Conservation (phyloP, 1,284 basidiomycete genomes). For the Boletellus dicymbophilus region DNA sequence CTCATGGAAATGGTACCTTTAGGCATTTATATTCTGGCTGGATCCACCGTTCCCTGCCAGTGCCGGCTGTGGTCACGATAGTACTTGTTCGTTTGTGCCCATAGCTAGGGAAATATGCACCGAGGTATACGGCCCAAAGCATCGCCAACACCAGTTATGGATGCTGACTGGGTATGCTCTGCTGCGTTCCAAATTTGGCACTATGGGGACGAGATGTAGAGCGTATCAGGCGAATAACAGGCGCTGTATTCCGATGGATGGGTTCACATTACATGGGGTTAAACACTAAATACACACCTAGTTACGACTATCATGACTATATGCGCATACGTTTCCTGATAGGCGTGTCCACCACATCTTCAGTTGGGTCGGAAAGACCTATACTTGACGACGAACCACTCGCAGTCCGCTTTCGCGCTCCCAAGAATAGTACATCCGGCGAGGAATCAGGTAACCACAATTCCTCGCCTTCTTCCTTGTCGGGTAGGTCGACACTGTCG, state of each 20-base stretch:
- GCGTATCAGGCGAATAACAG: no score
- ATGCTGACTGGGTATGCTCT: no score
- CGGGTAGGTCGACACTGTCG: slow-evolving; percentile 4
- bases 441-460: slow-evolving; percentile 30
- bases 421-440: slow-evolving; percentile 27
- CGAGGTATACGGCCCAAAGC: no score
- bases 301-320: neutral
- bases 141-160: no score
- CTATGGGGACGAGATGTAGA: no score
- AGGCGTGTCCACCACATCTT: slow-evolving; percentile 20
- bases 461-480: slow-evolving; percentile 24
- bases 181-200: no score
- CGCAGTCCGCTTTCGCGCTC: slow-evolving; percentile 20
- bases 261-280: neutral
- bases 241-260: neutral
- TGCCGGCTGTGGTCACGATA: no score
- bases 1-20: no score
- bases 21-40: no score
- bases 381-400: slow-evolving; percentile 28
- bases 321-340: slow-evolving; percentile 29
- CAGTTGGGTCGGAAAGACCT: slow-evolving; percentile 20
- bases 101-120: no score
- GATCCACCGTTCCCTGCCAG: no score
- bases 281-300: neutral
- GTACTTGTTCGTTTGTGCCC: no score